Evolutionary conservation across 441 rosid species (phyloP).

Genomic region (Gossypium schwendimanii): DNA sequence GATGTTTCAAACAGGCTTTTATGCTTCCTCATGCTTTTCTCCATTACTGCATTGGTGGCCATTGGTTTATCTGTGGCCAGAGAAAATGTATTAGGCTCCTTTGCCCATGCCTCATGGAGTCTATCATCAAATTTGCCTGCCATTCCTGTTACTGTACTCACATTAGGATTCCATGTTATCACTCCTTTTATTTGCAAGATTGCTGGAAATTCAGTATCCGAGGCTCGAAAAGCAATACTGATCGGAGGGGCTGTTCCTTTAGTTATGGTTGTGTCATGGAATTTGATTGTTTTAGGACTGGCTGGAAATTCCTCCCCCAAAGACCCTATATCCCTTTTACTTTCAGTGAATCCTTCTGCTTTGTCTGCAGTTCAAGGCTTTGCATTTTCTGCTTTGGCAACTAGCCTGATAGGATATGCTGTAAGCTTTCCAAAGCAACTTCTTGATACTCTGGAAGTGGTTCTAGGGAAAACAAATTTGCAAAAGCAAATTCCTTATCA

Average conservation of each 20-base stretch:
- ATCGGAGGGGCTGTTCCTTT: constrained; percentile 69
- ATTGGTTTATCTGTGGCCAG: constrained; percentile 70
- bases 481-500: neutral
- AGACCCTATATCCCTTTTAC: constrained; percentile 73
- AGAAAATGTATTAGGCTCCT: constrained; percentile 51
- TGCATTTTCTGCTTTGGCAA: constrained; percentile 81
- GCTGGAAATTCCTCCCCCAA: constrained; percentile 40
- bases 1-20: constrained; percentile 56
- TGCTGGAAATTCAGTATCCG: constrained; percentile 54
- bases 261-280: constrained; percentile 80
- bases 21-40: constrained; percentile 68
- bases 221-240: constrained; percentile 65
- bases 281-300: constrained; percentile 81
- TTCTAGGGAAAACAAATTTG: constrained; percentile 25
- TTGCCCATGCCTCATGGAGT: constrained; percentile 57
- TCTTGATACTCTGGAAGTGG: constrained; percentile 55
- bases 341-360: constrained; percentile 80
- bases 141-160: constrained; percentile 79
- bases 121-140: constrained; percentile 64
- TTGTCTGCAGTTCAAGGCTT: constrained; percentile 79
- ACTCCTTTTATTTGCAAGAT: constrained; percentile 83
- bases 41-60: constrained; percentile 59
- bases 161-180: constrained; percentile 85
- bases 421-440: constrained; percentile 88
- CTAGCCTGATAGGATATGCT: constrained; percentile 79